These are phyloP conservation scores for Colletotrichum shisoi DNA, from an alignment of 2,329 filamentous ascomycete species.

Conservation along the genomic window DNA sequence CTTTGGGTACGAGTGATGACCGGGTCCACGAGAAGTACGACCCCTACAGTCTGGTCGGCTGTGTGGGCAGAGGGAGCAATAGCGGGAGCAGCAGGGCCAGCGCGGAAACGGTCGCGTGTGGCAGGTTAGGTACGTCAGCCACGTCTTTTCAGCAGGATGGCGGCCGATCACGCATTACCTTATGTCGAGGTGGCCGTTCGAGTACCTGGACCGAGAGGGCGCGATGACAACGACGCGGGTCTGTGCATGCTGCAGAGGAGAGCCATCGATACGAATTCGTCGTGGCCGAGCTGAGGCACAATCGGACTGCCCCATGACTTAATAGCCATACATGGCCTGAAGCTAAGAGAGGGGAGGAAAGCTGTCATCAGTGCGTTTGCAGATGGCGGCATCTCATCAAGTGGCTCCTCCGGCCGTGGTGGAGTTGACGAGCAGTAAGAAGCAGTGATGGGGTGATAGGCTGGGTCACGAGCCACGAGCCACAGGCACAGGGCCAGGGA, in stretches of 20 bases:
- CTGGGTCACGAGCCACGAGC: background rate
- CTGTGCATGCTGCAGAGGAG: constrained; percentile 5
- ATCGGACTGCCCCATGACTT: background rate
- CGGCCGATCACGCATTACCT: background rate
- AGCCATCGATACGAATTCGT: background rate
- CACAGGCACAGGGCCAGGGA: background rate
- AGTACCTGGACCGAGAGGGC: background rate
- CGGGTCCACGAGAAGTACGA: constrained; percentile 19
- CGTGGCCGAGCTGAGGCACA: background rate
- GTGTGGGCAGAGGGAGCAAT: constrained; percentile 3
- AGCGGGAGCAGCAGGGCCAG: constrained; percentile 4
- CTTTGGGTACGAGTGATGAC: background rate
- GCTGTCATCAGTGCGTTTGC: background rate
- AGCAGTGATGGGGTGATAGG: background rate
- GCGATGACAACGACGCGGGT: background rate
- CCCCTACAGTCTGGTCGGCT: constrained; percentile 31
- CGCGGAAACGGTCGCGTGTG: background rate
- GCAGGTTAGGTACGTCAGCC: constrained; percentile 15
- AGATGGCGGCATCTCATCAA: background rate
- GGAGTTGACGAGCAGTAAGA: background rate
- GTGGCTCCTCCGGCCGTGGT: background rate
- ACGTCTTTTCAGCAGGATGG: constrained; percentile 20
- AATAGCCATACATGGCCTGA: background rate
- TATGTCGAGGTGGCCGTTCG: background rate
- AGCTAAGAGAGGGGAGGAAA: background rate